Base-by-base conservation (phyloP, 2,329 filamentous ascomycete species). In the Trichothecium roseum region DNA sequence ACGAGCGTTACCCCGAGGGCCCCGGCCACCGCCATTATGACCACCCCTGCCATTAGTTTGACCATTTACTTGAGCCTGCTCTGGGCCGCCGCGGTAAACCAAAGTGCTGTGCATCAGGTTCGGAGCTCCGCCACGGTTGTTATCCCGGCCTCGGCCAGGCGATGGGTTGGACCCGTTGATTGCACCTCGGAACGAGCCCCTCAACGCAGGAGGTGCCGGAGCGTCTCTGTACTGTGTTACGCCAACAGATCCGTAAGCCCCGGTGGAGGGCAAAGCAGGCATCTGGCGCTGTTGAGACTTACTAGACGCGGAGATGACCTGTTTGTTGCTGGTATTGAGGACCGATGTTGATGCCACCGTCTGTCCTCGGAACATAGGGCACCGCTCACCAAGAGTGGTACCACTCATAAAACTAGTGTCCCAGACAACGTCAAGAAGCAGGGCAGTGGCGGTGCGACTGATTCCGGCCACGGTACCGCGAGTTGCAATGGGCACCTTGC, bases 331-430 rank as follows among this genome's bases (percentile, higher is more conserved):
- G 38, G 94, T 66, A 60, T 98, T 98, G 24, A 98, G 71, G 3
- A 96, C 87, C 1, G 84, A 83, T n/a, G 83, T 82, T 6, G 81
- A 75, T 2, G 86, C 77, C 4, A 98, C 87, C 0, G 91, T 95
- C 55, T 91, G 88, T 35, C 91, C 91, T 26, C 89, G 78, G 76
- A 98, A 98, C 27, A 85, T 79, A 18, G 87, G 86, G 53, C 89
- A 94, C 40, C 91, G 81, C 38, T 88, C 87, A 40, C 85, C 84
- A 13, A 98, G 71, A 1, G 84, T 91, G 2, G 88, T 95, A 42
- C 91, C 91, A 52, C 87, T 94, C 88, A 98, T 96, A 59, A 98
- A 98, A 1, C 86, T 83, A 10, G 77, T 75, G 55, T 98, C 93
- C 60, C 94, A 98, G 7, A 98, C 80, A 38, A 96, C 75, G 54